Evolutionary conservation across 116 monocot genomes (phyloP).

Genomic region (Thalassia testudinum): DNA sequence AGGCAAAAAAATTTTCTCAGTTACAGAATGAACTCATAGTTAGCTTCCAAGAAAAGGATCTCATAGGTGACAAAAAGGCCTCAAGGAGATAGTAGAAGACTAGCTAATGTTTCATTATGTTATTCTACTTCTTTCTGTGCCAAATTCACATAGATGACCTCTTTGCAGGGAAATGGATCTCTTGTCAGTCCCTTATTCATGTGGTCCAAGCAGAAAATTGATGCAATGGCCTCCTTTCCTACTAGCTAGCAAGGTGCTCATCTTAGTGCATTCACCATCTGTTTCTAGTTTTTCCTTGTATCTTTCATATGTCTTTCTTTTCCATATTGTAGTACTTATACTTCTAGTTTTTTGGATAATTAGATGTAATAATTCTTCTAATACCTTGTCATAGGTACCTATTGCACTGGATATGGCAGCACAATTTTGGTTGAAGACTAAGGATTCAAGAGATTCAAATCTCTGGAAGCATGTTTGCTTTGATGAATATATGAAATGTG

Average conservation of each 20-base stretch:
- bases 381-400: conserved; percentile 55
- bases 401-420: conserved; percentile 97
- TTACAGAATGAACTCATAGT: conserved; percentile 98
- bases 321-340: no score
- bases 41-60: conserved; percentile 93
- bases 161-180: conserved; percentile 95
- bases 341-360: not conserved
- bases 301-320: no score
- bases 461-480: conserved; percentile 95
- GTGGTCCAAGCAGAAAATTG: conserved; percentile 73
- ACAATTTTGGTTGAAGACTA: conserved; percentile 57
- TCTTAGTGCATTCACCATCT: no score
- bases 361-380: not conserved
- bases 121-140: not conserved
- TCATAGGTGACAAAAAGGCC: conserved; percentile 82
- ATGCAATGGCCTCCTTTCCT: conserved; percentile 98
- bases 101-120: not conserved
- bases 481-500: conserved; percentile 99
- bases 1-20: conserved; percentile 96
- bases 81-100: conserved; percentile 1
- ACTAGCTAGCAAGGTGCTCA: conserved; percentile 94
- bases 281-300: no score
- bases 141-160: not conserved
- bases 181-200: conserved; percentile 89
- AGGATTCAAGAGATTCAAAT: conserved; percentile 50